A percentile compares a stretch with the other conserved stretches of the same genome.
Evolutionary conservation across 257 asterid genomes (phyloP).

Genomic region (Anisodus tanguticus): DNA sequence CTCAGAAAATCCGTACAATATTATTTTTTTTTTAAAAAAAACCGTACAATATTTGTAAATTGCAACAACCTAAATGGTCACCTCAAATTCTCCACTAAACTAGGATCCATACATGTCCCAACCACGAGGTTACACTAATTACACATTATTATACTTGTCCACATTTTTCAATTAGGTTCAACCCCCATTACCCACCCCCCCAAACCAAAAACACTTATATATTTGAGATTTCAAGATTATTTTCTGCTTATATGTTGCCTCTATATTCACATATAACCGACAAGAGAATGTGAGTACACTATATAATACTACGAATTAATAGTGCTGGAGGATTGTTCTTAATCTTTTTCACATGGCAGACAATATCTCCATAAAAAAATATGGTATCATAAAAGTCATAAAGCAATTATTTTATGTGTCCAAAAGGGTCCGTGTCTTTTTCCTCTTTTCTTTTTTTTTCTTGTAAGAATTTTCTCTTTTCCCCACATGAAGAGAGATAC

Average conservation of each 20-base stretch:
- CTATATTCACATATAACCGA: neutral
- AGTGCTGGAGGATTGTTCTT: neutral
- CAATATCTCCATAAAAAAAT: neutral
- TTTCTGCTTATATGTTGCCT: neutral
- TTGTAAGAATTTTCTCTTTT: neutral
- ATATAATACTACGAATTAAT: neutral
- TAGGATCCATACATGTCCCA: no score
- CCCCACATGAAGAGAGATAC: neutral
- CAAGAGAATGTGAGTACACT: neutral
- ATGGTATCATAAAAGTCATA: neutral
- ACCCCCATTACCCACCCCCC: no score
- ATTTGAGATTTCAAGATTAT: neutral
- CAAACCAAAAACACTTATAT: no score
- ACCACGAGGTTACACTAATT: no score
- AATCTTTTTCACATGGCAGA: conserved; percentile 26
- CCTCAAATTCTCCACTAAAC: no score
- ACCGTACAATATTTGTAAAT: no score
- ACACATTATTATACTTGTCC: no score
- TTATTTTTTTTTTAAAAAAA: neutral
- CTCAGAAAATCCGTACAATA: no score
- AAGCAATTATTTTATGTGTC: neutral
- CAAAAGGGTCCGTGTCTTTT: neutral
- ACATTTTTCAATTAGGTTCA: no score
- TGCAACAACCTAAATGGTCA: no score
- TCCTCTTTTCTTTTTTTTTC: no score